Evolutionary conservation across 2,329 filamentous ascomycete species (phyloP).

Genomic region (Colletotrichum limetticola): DNA sequence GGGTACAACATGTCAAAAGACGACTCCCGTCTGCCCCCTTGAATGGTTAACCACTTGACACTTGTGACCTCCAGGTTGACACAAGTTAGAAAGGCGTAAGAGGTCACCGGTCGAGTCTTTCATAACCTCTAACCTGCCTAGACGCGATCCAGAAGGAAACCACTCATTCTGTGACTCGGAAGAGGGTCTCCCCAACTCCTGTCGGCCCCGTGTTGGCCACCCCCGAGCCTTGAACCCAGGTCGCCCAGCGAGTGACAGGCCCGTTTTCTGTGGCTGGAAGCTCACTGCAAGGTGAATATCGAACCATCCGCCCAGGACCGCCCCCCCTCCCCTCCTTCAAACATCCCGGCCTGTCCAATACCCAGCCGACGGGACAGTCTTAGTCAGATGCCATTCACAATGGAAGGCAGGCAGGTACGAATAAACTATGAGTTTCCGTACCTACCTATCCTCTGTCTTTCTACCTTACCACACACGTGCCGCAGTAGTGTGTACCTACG

Average conservation of each 20-base stretch:
- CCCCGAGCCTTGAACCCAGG: background rate
- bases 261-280: conserved; percentile 22
- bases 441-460: background rate
- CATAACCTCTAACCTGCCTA: background rate
- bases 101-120: background rate
- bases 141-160: background rate
- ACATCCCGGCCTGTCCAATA: conserved; percentile 6
- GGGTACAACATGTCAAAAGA: background rate
- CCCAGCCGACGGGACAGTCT: background rate
- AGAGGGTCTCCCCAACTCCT: conserved; percentile 26
- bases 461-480: background rate
- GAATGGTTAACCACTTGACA: background rate
- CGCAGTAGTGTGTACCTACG: no score
- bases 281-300: conserved; percentile 6
- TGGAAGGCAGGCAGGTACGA: background rate
- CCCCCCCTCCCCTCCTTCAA: conserved; percentile 7
- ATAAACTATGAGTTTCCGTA: background rate
- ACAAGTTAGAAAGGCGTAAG: background rate
- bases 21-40: background rate
- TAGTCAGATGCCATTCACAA: background rate
- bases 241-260: background rate
- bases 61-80: background rate
- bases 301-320: conserved; percentile 13
- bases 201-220: conserved; percentile 16
- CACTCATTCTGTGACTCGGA: conserved; percentile 30